Base-by-base conservation (phyloP, 2,329 filamentous ascomycete species). In the Escovopsis sp. region DNA sequence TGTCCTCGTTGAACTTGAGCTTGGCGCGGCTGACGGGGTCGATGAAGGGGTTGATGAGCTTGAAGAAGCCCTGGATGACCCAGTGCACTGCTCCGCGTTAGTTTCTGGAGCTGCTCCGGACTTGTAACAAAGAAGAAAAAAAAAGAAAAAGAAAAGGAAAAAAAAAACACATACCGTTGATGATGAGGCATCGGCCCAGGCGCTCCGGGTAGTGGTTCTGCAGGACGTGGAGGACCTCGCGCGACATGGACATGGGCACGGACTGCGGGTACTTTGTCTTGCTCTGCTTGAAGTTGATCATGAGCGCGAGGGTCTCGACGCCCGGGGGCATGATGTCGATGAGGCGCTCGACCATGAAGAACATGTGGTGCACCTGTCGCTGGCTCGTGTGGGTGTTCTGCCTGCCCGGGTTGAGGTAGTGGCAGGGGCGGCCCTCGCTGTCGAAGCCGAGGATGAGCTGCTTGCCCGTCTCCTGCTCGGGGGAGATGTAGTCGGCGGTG, bases 161-260 rank as follows among this genome's bases (percentile, higher is more conserved):
- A 29, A 9, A 30, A 11, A 30, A 9, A 35, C 10, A 45, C 76
- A 55, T 64, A 89, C 84, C 75, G 51, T 96, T 93, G 50, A 88
- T 84, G 47, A 96, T 85, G 52, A 96, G 71, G 4, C 89, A 88
- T 53, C 82, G 77, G 37, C 91, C 91, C 29, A 98, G 67, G 42
- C 91, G 71, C 67, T 98, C 91, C 0, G 91, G 91, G 58, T 96
- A 96, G 64, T 98, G 88, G 50, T 82, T 88, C 65, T 98, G 91
- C 46, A 98, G 70, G 51, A 98, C 94, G 58, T 81, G 72, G 52
- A 98, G 66, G n/a, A 88, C 83, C 65, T 93, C 81, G 51, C 83
- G 78, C 6, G 83, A 85, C 56, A 84, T 81, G 27, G 73, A 73
- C 43, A 95, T 67, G 9, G 77, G 77, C 8, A 89, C 86, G 25